Evolutionary conservation across 2,329 filamentous ascomycete genomes (phyloP), one percentile per base, ranked within the genome.

Genomic region (Dactylonectria estremocensis): DNA sequence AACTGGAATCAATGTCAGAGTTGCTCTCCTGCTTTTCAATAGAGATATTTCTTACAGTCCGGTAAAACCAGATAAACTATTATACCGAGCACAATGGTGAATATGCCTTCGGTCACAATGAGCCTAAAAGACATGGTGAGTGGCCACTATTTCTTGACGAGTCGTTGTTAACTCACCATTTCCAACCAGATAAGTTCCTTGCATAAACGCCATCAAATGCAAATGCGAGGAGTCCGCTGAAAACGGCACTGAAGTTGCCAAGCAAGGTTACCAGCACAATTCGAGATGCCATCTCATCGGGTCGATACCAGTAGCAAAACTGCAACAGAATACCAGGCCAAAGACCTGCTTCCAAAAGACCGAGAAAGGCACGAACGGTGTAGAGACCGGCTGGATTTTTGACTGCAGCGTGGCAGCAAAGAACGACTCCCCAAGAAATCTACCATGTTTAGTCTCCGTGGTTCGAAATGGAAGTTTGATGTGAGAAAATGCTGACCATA

Each of bases 301-400:
- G 82, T 5, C 84, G 77, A 64, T 86, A 86, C 83, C 84, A 86
- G 65, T 84, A 85, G 1, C 79, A 81, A 76, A 85, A 78, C 64
- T 85, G 83, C 5, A 84, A 61, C 16, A 84, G 78, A 10, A 84
- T 77, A 0, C 82, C 82, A 2, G 83, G 82, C 59, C 82, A 84
- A 74, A 82, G 78, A 10, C 81, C 81, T 2, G 81, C 80, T 60
- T 83, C 81, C 18, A 69, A 67, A 31, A 66, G 37, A 16, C 64
- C 64, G 1, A 66, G 53, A 8, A 66, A 52, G 11, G 52, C 53
- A n/a, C 55, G 57, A 40, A 57, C 24, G 10, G 53, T 59, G 13
- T 37, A 58, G 7, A 58, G 55, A 6, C 55, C 55, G 8, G 37
- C 55, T 4, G 24, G 22, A 5, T 45, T 46, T 5, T 9, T 58